phyloP scores from a whole-genome alignment of 345 rosid genomes.

The Raphanus sativus region DNA sequence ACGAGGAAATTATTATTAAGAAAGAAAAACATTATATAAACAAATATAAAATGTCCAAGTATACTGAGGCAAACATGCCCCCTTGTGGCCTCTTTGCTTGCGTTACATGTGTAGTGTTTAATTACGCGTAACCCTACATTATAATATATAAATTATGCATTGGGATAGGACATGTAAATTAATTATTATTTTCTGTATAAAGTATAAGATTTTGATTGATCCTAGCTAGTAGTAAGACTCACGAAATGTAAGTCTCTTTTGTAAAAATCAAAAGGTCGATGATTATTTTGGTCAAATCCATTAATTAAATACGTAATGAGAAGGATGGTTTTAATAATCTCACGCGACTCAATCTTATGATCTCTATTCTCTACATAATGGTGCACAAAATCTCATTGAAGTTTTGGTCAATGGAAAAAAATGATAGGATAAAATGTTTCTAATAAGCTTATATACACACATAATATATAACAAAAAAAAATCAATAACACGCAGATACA shows the following conservation, averaged over 20 bases:
- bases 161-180: constrained; percentile 20
- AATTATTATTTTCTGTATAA: not conserved
- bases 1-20: not conserved
- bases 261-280: constrained; percentile 18
- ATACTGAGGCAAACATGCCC: constrained; percentile 31
- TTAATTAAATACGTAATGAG: constrained; percentile 8
- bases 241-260: constrained; percentile 27
- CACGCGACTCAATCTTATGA: constrained; percentile 23
- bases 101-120: constrained; percentile 33
- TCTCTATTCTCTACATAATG: constrained; percentile 12
- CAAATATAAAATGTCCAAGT: constrained; percentile 18
- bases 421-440: not conserved
- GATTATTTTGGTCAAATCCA: constrained; percentile 27
- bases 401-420: constrained; percentile 2
- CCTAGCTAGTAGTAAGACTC: constrained; percentile 31
- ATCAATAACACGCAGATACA: not conserved
- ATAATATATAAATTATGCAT: constrained; percentile 11
- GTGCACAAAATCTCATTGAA: constrained; percentile 4
- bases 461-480: not conserved
- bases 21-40: not conserved
- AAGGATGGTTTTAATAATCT: not conserved
- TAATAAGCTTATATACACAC: not conserved
- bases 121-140: constrained; percentile 33
- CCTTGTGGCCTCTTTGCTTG: constrained; percentile 25
- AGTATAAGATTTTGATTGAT: constrained; percentile 33